Conservation (phyloP, 2,329 filamentous ascomycete species). For the Emydomyces testavorans region DNA sequence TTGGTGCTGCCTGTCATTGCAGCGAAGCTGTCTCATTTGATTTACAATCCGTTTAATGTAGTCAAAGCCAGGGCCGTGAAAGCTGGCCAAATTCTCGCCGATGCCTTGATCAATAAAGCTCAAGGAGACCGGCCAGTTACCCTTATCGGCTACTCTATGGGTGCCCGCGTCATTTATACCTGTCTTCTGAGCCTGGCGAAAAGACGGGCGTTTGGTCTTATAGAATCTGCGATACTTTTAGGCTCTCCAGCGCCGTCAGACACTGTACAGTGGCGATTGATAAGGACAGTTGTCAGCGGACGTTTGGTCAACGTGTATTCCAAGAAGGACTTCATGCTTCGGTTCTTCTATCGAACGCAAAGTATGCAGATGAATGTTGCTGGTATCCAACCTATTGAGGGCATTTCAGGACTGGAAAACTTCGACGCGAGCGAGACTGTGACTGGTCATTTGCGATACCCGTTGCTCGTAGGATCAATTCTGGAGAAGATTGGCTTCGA, state of each 20-base stretch:
- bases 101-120: conserved; percentile 68
- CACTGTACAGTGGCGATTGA: conserved; percentile 59
- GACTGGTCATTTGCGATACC: conserved; percentile 59
- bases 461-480: conserved; percentile 54
- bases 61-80: conserved; percentile 68
- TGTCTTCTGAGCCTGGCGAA: conserved; percentile 68
- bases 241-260: conserved; percentile 68
- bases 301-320: conserved; percentile 81
- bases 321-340: conserved; percentile 75
- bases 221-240: conserved; percentile 75
- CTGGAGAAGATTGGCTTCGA: conserved; percentile 58
- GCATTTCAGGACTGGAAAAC: conserved; percentile 46
- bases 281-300: conserved; percentile 68
- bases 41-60: conserved; percentile 74
- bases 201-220: conserved; percentile 65
- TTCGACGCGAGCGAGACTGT: conserved; percentile 55
- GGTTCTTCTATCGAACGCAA: conserved; percentile 74
- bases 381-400: conserved; percentile 62
- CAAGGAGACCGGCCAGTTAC: conserved; percentile 74
- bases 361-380: conserved; percentile 74
- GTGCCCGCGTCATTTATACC: conserved; percentile 69
- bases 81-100: conserved; percentile 66
- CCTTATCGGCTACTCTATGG: conserved; percentile 69
- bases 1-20: conserved; percentile 60
- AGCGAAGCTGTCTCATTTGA: conserved; percentile 52